A percentile compares a stretch with the other conserved stretches of the same genome.
Evolutionary conservation across 2,329 filamentous ascomycete species (phyloP).

Genomic region (Diaporthe citriasiana): DNA sequence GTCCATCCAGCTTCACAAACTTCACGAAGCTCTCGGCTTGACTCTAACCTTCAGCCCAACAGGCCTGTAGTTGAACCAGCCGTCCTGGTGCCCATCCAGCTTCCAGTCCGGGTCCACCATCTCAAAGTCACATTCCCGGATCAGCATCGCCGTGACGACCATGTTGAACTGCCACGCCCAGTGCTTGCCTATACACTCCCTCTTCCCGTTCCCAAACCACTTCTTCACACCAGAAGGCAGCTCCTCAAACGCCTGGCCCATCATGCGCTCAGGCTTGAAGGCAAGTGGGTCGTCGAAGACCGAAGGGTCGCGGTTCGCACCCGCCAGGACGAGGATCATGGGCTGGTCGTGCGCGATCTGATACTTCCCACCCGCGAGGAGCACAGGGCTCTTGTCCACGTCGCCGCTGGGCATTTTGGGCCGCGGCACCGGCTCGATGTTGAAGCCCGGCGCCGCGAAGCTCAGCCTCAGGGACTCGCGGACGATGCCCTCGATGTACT

Average conservation of each 20-base stretch:
- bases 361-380: conserved; percentile 64
- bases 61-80: conserved; percentile 68
- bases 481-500: conserved; percentile 68
- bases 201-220: conserved; percentile 67
- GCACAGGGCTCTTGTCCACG: conserved; percentile 59
- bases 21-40: conserved; percentile 52
- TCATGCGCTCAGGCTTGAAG: conserved; percentile 65
- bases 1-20: rapidly evolving
- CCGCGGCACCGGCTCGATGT: conserved; percentile 63
- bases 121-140: conserved; percentile 62
- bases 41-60: conserved; percentile 60
- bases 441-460: conserved; percentile 68
- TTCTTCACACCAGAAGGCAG: conserved; percentile 62
- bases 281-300: conserved; percentile 63
- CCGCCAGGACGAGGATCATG: conserved; percentile 64
- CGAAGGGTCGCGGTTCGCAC: conserved; percentile 63
- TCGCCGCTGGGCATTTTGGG: conserved; percentile 45
- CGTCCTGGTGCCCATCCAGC: conserved; percentile 57
- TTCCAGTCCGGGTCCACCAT: conserved; percentile 56
- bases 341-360: conserved; percentile 63
- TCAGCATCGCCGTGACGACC: conserved; percentile 58
- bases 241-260: conserved; percentile 58
- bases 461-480: conserved; percentile 69
- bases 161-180: conserved; percentile 63
- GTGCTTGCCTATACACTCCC: conserved; percentile 65